phyloP scores from a whole-genome alignment of 176 grass and related monocot genomes.

The Themeda triandra region DNA sequence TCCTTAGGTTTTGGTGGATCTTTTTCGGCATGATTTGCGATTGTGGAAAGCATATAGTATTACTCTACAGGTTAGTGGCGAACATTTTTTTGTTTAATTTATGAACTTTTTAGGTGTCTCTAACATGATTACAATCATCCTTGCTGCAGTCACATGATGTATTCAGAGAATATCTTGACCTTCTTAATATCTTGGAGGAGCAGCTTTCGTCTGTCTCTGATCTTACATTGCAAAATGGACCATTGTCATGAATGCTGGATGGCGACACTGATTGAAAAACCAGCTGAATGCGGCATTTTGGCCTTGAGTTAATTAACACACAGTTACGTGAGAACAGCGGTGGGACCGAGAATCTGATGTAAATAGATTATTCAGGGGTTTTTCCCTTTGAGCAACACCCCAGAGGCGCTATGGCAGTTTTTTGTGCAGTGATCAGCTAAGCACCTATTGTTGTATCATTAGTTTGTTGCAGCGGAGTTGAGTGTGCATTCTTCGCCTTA shows the following conservation, averaged over 20 bases:
- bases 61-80: slow-evolving; percentile 74
- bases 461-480: slow-evolving; percentile 38
- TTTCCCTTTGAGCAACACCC: slow-evolving; percentile 18
- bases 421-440: slow-evolving; percentile 40
- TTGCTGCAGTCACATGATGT: slow-evolving; percentile 71
- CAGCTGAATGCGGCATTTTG: slow-evolving; percentile 16
- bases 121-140: slow-evolving; percentile 34
- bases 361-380: slow-evolving; percentile 45
- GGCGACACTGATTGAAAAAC: neutral
- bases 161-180: slow-evolving; percentile 87
- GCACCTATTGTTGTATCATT: slow-evolving; percentile 44
- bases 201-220: slow-evolving; percentile 72
- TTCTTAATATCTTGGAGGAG: slow-evolving; percentile 83
- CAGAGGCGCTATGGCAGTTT: slow-evolving; percentile 26
- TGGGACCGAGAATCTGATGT: slow-evolving; percentile 28
- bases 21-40: slow-evolving; percentile 88
- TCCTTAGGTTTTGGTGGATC: slow-evolving; percentile 87
- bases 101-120: neutral
- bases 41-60: slow-evolving; percentile 94
- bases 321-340: slow-evolving; percentile 16
- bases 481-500: slow-evolving; percentile 30
- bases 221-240: slow-evolving; percentile 57
- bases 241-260: slow-evolving; percentile 31
- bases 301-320: slow-evolving; percentile 45
- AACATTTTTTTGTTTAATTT: neutral